These are phyloP conservation scores for Triglochin maritima DNA, from an alignment of 106 monocot species.

Conservation along the genomic window DNA sequence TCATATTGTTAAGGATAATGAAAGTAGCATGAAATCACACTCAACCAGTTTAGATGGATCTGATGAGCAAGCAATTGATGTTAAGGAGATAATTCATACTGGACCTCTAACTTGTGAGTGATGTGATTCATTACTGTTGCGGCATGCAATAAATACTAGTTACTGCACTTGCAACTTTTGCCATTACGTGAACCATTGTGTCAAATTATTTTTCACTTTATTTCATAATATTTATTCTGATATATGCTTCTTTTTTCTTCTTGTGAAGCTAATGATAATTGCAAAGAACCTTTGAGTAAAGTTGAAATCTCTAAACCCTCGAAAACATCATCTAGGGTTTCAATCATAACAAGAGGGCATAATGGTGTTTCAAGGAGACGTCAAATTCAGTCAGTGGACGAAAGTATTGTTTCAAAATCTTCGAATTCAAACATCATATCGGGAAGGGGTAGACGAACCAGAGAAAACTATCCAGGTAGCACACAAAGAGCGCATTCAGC, in stretches of 20 bases:
- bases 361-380: conserved; percentile 9
- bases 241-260: background rate
- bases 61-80: conserved; percentile 22
- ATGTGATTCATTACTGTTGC: background rate
- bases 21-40: conserved; percentile 15
- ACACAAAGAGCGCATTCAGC: conserved; percentile 17
- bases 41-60: conserved; percentile 7
- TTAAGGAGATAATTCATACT: conserved; percentile 26
- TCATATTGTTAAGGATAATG: conserved; percentile 17
- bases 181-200: too few relatives aligned
- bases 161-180: too few relatives aligned
- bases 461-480: conserved; percentile 15
- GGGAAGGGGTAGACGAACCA: conserved; percentile 16
- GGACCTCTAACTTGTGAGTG: conserved; percentile 26
- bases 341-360: conserved; percentile 25
- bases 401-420: conserved; percentile 22
- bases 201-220: too few relatives aligned
- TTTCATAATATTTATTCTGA: background rate
- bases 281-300: conserved; percentile 16
- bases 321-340: conserved; percentile 16
- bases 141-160: background rate
- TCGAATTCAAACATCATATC: conserved; percentile 24
- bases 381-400: conserved; percentile 24
- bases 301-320: conserved; percentile 11
- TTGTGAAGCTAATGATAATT: conserved; percentile 29